Evolutionary conservation across 2,329 filamentous ascomycete species (phyloP).

Genomic region (Colletotrichum gigasporum): DNA sequence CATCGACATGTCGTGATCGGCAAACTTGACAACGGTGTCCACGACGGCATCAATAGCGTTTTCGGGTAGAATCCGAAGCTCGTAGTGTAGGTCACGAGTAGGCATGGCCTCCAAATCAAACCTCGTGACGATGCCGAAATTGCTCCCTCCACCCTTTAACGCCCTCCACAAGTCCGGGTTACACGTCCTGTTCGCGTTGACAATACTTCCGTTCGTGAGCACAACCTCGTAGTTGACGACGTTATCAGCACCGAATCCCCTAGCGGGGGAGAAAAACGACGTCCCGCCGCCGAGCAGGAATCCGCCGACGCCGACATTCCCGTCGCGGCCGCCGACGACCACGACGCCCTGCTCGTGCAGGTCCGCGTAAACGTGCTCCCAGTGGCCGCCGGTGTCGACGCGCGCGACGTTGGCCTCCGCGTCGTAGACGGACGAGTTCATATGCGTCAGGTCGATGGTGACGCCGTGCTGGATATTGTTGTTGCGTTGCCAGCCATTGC

Average conservation of each 20-base stretch:
- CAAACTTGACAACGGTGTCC: constrained; percentile 38
- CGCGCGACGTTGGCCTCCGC: constrained; percentile 34
- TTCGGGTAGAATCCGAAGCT: background rate
- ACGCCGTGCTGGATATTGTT: constrained; percentile 39
- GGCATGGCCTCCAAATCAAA: constrained; percentile 11
- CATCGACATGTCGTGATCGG: constrained; percentile 28
- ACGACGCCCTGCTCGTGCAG: constrained; percentile 36
- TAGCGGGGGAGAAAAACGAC: constrained; percentile 29
- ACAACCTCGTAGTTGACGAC: constrained; percentile 53
- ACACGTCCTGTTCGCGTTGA: constrained; percentile 45
- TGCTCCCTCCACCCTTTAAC: constrained; percentile 56
- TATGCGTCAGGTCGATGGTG: constrained; percentile 38
- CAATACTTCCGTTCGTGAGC: constrained; percentile 49
- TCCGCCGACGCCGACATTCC: constrained; percentile 42
- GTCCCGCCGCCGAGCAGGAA: constrained; percentile 40
- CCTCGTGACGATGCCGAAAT: constrained; percentile 52
- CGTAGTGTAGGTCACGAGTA: background rate
- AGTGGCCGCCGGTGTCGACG: constrained; percentile 32
- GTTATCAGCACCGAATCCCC: constrained; percentile 51
- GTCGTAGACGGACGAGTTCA: constrained; percentile 33
- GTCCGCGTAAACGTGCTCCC: constrained; percentile 24
- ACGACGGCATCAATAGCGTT: constrained; percentile 26
- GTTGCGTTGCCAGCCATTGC: constrained; percentile 47
- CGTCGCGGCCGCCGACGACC: constrained; percentile 54
- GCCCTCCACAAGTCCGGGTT: constrained; percentile 54